phyloP scores from a whole-genome alignment of 768 basidiomycete genomes.

The Gelatoporia subvermispora region DNA sequence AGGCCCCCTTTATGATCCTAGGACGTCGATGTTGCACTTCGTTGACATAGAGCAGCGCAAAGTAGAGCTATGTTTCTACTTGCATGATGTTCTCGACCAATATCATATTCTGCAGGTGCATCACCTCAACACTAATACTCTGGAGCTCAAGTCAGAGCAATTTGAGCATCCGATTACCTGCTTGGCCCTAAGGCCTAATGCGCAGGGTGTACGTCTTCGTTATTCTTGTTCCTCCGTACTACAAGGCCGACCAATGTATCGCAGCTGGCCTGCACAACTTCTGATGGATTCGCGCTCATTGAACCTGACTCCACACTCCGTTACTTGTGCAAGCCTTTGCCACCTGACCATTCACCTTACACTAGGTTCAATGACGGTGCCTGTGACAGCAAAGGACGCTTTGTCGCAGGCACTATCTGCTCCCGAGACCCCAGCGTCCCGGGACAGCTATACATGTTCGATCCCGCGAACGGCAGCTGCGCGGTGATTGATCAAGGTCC shows the following conservation, averaged over 20 bases:
- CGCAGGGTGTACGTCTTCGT: constrained; percentile 36
- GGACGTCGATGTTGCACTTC: constrained; percentile 54
- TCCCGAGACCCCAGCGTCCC: constrained; percentile 45
- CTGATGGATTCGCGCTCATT: constrained; percentile 49
- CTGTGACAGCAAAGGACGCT: constrained; percentile 60
- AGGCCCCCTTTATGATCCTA: constrained; percentile 62
- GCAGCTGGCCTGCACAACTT: constrained; percentile 59
- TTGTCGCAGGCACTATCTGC: constrained; percentile 60
- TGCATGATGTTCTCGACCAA: neutral
- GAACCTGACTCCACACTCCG: constrained; percentile 35
- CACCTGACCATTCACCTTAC: constrained; percentile 33
- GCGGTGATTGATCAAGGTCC: constrained; percentile 55
- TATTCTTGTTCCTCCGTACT: neutral
- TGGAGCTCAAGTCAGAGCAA: constrained; percentile 39
- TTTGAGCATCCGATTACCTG: constrained; percentile 56
- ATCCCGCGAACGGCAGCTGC: constrained; percentile 44
- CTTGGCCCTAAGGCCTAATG: constrained; percentile 45
- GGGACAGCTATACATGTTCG: constrained; percentile 56
- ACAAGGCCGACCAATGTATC: neutral
- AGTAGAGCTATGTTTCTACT: constrained; percentile 25
- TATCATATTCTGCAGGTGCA: constrained; percentile 36
- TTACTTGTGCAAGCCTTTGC: constrained; percentile 50
- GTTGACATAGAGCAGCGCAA: constrained; percentile 59
- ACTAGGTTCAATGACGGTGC: constrained; percentile 70
- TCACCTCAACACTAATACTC: constrained; percentile 41